Base-by-base conservation (phyloP, 1,284 basidiomycete species). In the Trametes pubescens region DNA sequence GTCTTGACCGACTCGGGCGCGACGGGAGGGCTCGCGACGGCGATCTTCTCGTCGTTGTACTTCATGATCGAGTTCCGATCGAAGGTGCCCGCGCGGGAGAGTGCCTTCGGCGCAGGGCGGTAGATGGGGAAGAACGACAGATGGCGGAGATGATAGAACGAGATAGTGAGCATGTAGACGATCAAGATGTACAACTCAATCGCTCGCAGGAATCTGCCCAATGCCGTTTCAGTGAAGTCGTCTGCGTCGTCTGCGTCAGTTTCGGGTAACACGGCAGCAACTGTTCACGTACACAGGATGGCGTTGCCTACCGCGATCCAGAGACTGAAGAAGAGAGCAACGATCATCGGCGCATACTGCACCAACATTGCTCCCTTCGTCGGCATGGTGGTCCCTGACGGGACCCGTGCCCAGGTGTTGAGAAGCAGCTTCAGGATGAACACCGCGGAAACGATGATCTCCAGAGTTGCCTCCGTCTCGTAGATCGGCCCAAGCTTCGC, bases 201-300 rank as follows among this genome's bases (percentile, higher is more conserved):
- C 18, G 86, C 86, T 69, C 88, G 86, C 61, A 93, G 80, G 69
- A 92, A 85, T 47, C 89, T 86, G n/a, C 90, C 91, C 5, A 90
- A 76, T 9, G 82, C 80, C 11, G 85, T 85, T 74, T 92, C 91
- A 1, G 90, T 85, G 71, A 92, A 91, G 61, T 81, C 76, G 71
- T 88, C 90, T 92, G 65, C 9, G 57, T 44, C 6, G 57, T 48
- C 24, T 5, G 14, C 9, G 49, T 35, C 8, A 62, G 58, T 24
- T 64, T 43, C 18, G 54, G 65, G 61, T 40, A 22, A 10, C 3
- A 16, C 7, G 21, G 11, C 13, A 26, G 47, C 10, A 29, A 16
- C 1, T 16, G 26, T 29, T 10, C 22, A 82, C 90, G 79, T 70
- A 92, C 91, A 86, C 49, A 75, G 71, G n/a, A 86, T 69, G 37